Conservation (phyloP, 768 basidiomycete genomes). For the Mycena maculata region DNA sequence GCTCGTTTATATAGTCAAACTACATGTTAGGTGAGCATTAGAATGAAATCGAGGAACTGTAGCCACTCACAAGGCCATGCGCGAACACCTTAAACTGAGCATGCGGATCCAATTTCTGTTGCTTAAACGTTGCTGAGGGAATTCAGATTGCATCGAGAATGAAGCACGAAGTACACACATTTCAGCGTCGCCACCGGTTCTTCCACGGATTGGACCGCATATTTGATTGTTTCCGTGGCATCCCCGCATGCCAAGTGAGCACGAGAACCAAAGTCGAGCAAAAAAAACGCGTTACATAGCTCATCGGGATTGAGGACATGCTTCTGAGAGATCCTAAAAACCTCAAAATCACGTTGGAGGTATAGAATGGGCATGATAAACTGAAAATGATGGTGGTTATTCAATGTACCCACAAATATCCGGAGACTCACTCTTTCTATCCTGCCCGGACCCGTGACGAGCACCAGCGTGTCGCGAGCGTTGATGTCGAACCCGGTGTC, state of each 20-base stretch:
- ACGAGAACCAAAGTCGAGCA: no score
- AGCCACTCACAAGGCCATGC: conserved; percentile 39
- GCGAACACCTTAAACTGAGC: conserved; percentile 40
- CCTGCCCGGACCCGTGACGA: conserved; percentile 45
- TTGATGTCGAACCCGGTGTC: conserved; percentile 43
- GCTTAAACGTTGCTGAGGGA: conserved; percentile 38
- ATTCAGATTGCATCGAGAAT: not conserved
- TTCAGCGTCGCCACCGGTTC: conserved; percentile 39
- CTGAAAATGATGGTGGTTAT: conserved; percentile 34
- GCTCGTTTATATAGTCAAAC: conserved; percentile 30
- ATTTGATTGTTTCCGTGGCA: conserved; percentile 35
- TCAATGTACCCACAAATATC: not conserved
- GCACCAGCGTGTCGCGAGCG: conserved; percentile 38
- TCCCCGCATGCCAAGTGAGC: no score
- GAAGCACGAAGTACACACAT: conserved; percentile 29
- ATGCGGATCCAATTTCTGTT: conserved; percentile 38
- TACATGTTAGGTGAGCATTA: not conserved
- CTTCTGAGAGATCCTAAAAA: conserved; percentile 43
- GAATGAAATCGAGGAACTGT: not conserved
- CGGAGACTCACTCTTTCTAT: conserved; percentile 43
- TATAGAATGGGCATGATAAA: conserved; percentile 48
- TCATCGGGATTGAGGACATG: conserved; percentile 42
- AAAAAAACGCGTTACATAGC: no score
- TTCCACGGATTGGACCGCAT: conserved; percentile 33
- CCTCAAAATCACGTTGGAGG: conserved; percentile 47